Base-by-base conservation (phyloP, 768 basidiomycete species). In the Amanita pallidorosea region DNA sequence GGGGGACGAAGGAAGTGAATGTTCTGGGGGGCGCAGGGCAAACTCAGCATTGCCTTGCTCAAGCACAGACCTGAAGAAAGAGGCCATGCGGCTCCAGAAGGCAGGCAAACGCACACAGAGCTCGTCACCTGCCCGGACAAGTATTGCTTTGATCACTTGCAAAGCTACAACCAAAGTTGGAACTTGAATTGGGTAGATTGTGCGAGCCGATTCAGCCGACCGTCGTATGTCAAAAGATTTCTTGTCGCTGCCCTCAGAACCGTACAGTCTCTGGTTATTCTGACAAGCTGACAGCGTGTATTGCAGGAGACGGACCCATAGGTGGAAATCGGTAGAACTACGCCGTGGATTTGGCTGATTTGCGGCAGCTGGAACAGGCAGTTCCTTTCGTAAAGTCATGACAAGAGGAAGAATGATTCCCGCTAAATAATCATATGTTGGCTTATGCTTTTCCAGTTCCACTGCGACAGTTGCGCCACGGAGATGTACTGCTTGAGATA, bases 111-210 rank as follows among this genome's bases (percentile, higher is more conserved):
- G 62, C 0, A 64, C 62, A 2, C 79, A 78, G 13, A 88, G 66
- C 43, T 85, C 85, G 17, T 70, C 67, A 44, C 76, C 76, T 0
- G 77, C 85, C 15, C 82, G 77, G 43, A 87, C 65, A 13, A 85
- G 56, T 55, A 88, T 74, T 27, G 78, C 65, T 58, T 88, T 88
- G 56, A 88, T 64, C 13, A 83, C 70, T 61, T 88, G 86, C 22
- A 88, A 58, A 0, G 78, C 76, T 1, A 78, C 66, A 45, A 78
- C 67, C 43, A 72, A 68, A 3, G 67, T 64, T 23, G 74, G 67
- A 37, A 75, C 58, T 20, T 70, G 67, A 33, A 66, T 61, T 25
- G 57, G 57, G 34, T 40, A 15, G 35, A 23, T 8, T 9, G 45
- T 46, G n/a, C 11, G 56, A 49, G 61, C 57, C 40, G 51, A 45